phyloP scores from a whole-genome alignment of 495 filamentous ascomycete species.

The Aspergillus asperescens region DNA sequence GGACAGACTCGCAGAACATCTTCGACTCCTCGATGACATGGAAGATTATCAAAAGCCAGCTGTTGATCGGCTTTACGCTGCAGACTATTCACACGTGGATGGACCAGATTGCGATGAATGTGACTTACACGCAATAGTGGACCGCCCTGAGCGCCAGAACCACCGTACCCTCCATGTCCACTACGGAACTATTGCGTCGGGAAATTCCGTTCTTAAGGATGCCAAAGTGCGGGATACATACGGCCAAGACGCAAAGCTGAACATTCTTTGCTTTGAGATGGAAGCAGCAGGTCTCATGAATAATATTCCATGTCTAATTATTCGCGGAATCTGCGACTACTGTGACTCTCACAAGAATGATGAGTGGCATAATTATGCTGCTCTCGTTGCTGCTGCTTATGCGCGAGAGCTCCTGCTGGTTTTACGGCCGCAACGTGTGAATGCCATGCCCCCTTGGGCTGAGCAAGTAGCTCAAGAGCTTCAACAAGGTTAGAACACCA shows the following conservation, averaged over 20 bases:
- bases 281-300: conserved; percentile 37
- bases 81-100: conserved; percentile 20
- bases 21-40: conserved; percentile 16
- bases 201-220: conserved; percentile 28
- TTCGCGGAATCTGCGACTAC: conserved; percentile 42
- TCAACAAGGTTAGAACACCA: too few species aligned
- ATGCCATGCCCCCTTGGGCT: too few species aligned
- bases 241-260: conserved; percentile 4
- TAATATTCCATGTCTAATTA: conserved; percentile 30
- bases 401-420: conserved; percentile 4
- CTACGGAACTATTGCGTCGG: conserved; percentile 35
- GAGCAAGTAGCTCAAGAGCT: too few species aligned
- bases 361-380: conserved; percentile 17
- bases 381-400: conserved; percentile 33
- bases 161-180: conserved; percentile 21
- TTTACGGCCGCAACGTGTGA: not conserved
- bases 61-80: conserved; percentile 25
- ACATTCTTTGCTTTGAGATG: conserved; percentile 38
- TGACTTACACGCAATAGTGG: conserved; percentile 1
- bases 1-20: conserved; percentile 4
- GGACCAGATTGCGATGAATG: conserved; percentile 15
- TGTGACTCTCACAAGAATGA: conserved; percentile 33
- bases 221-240: conserved; percentile 18
- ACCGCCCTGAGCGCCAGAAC: conserved; percentile 7
- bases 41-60: conserved; percentile 9